Percentiles rank a stretch among this genome's conserved stretches.
phyloP scores from a whole-genome alignment of 2,329 filamentous ascomycete genomes.

The Botrytis medusae region DNA sequence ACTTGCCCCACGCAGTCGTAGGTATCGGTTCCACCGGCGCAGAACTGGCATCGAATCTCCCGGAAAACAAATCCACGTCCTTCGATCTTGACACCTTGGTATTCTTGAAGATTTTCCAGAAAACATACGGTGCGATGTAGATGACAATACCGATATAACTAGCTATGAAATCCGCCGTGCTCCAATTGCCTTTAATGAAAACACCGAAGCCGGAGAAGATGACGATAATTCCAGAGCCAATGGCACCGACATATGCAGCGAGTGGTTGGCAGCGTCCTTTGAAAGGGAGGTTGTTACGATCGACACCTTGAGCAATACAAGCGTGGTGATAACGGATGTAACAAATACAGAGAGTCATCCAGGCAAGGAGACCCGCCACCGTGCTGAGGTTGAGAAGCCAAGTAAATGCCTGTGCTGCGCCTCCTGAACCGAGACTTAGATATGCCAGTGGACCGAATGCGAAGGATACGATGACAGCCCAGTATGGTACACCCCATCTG shows the following conservation, averaged over 20 bases:
- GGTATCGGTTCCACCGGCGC: slow-evolving; percentile 12
- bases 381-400: slow-evolving; percentile 66
- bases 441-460: slow-evolving; percentile 53
- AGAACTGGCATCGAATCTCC: slow-evolving; percentile 5
- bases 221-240: slow-evolving; percentile 50
- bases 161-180: slow-evolving; percentile 58
- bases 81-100: slow-evolving; percentile 45
- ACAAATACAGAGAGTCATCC: slow-evolving; percentile 59
- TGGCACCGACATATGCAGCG: slow-evolving; percentile 45
- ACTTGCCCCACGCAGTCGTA: slow-evolving; percentile 11
- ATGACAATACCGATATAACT: slow-evolving; percentile 55
- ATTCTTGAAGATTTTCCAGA: slow-evolving; percentile 56
- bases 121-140: slow-evolving; percentile 45
- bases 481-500: slow-evolving; percentile 55
- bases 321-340: slow-evolving; percentile 59
- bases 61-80: slow-evolving; percentile 33
- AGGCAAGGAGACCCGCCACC: slow-evolving; percentile 63
- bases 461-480: slow-evolving; percentile 53
- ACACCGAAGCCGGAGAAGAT: slow-evolving; percentile 69
- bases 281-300: slow-evolving; percentile 53
- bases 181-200: slow-evolving; percentile 61
- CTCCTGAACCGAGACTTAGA: slow-evolving; percentile 58
- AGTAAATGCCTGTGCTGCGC: slow-evolving; percentile 54
- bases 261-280: slow-evolving; percentile 56
- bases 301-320: slow-evolving; percentile 56